These are phyloP conservation scores for Postia placenta DNA, from an alignment of 768 basidiomycete species.

Conservation along the genomic window DNA sequence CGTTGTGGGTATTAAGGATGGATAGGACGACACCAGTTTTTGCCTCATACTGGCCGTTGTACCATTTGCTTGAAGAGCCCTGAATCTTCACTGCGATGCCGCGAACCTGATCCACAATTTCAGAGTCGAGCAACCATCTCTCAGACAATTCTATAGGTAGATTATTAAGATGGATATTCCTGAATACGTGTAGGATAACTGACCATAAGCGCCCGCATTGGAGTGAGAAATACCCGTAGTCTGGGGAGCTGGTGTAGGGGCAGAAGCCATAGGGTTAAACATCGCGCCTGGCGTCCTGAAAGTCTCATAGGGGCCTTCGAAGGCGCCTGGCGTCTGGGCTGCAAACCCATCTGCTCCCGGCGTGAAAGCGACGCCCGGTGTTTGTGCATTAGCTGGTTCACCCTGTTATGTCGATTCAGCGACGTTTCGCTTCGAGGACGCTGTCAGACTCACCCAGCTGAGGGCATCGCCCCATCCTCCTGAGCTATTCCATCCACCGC, in stretches of 20 bases:
- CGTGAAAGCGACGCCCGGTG: conserved; percentile 18
- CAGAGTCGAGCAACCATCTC: conserved; percentile 19
- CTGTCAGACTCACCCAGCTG: conserved; percentile 8
- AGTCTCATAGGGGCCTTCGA: conserved; percentile 1
- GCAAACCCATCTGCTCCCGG: conserved; percentile 12
- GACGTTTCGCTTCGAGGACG: background rate
- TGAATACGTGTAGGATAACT: too few relatives aligned
- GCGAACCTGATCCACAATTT: conserved; percentile 9
- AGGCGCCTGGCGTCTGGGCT: conserved; percentile 40
- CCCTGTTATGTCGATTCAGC: background rate
- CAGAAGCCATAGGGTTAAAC: too few relatives aligned
- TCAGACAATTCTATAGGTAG: conserved; percentile 14
- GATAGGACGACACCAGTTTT: conserved; percentile 19
- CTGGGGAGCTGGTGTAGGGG: too few relatives aligned
- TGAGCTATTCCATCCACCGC: conserved; percentile 25
- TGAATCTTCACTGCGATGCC: conserved; percentile 20
- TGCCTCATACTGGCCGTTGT: conserved; percentile 22
- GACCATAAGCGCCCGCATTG: too few relatives aligned
- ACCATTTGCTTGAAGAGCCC: conserved; percentile 17
- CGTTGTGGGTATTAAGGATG: conserved; percentile 19
- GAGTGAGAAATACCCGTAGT: too few relatives aligned
- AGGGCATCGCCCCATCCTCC: background rate
- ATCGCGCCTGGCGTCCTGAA: conserved; percentile 2
- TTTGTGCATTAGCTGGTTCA: background rate
- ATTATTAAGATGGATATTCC: too few relatives aligned